Percentiles rank a stretch among this genome's conserved stretches.
These are phyloP conservation scores for Rhododendron ferrugineum DNA, from an alignment of 148 eudicot genomes.

Conservation along the genomic window DNA sequence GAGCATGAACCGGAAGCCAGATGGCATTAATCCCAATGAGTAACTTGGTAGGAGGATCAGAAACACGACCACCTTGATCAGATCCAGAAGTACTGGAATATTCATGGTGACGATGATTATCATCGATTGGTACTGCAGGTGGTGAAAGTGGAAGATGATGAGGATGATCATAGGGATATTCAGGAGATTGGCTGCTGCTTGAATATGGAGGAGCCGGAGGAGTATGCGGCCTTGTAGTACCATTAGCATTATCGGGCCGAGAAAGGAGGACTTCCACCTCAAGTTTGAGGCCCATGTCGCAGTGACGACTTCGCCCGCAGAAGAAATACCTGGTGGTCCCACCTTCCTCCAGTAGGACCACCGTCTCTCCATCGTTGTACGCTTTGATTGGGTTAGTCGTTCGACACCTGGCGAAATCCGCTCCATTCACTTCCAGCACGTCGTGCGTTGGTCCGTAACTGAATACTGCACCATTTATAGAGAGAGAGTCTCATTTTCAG, in stretches of 20 bases:
- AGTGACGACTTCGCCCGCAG: slow-evolving; percentile 1
- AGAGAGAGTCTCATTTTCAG: too few species aligned
- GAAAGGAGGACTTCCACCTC: not conserved
- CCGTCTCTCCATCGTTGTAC: not conserved
- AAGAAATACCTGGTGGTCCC: not conserved
- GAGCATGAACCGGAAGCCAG: not conserved
- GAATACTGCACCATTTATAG: not conserved
- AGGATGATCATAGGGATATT: not conserved
- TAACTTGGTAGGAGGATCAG: not conserved
- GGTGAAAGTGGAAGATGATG: not conserved
- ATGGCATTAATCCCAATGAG: not conserved
- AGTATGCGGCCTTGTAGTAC: not conserved
- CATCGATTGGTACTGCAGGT: not conserved
- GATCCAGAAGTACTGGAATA: not conserved
- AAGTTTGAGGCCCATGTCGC: not conserved
- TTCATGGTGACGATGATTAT: not conserved
- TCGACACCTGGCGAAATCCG: not conserved
- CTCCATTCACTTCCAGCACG: slow-evolving; percentile 4
- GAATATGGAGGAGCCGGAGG: not conserved
- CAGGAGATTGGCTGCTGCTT: not conserved
- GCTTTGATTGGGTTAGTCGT: not conserved
- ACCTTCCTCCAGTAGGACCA: not conserved
- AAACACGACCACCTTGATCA: not conserved
- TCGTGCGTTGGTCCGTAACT: not conserved
- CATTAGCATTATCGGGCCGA: not conserved